phyloP scores from a whole-genome alignment of 345 rosid genomes.

The Schrenkiella parvula region DNA sequence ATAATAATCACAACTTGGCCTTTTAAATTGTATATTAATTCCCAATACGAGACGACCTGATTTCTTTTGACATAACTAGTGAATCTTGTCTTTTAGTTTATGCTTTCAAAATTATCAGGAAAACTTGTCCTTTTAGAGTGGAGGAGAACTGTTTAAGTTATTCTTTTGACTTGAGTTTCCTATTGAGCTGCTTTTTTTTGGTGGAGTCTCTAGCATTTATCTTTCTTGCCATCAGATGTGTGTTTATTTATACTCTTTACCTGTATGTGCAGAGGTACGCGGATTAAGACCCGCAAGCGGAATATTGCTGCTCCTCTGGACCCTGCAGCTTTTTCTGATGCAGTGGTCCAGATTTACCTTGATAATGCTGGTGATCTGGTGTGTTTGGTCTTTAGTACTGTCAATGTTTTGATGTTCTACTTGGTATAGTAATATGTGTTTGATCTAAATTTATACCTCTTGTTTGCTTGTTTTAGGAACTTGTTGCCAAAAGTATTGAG shows the following conservation, averaged over 20 bases:
- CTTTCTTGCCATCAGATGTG: neutral
- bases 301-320: constrained; percentile 93
- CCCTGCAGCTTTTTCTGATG: constrained; percentile 97
- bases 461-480: constrained; percentile 50
- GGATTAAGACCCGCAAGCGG: constrained; percentile 99
- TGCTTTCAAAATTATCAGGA: neutral
- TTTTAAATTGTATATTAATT: too few species aligned
- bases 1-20: too few species aligned
- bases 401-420: neutral
- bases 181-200: neutral
- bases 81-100: neutral
- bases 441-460: neutral
- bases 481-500: constrained; percentile 80
- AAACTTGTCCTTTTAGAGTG: neutral
- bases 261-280: constrained; percentile 65
- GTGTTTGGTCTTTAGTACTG: neutral
- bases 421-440: neutral
- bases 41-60: neutral
- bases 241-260: neutral
- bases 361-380: constrained; percentile 99
- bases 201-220: neutral
- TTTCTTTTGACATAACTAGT: neutral
- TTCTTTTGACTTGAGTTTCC: neutral
- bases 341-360: constrained; percentile 94
- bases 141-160: neutral